Conservation (phyloP, 306 rosid species). For the Medicago lupulina region DNA sequence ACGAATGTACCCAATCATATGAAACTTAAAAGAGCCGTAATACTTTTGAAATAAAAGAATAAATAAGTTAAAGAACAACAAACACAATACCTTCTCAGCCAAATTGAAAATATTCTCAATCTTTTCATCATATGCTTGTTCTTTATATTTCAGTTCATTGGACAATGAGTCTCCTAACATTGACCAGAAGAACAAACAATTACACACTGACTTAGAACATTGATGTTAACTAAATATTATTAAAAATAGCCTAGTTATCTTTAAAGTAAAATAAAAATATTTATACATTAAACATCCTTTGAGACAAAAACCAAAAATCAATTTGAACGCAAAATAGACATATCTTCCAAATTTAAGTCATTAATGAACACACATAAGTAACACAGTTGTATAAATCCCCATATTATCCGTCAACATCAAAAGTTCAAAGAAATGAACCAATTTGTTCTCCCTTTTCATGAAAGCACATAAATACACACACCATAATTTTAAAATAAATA, state of each 20-base stretch:
- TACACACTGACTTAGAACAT: conserved; percentile 20
- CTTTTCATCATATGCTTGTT: conserved; percentile 72
- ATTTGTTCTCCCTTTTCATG: conserved; percentile 17
- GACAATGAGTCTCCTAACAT: conserved; percentile 75
- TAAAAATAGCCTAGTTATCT: conserved; percentile 17
- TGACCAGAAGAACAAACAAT: conserved; percentile 39
- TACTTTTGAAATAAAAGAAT: conserved; percentile 14
- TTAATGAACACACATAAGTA: conserved; percentile 19
- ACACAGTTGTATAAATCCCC: conserved; percentile 30
- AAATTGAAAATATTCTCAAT: conserved; percentile 71
- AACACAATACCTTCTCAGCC: conserved; percentile 66
- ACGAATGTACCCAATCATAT: conserved; percentile 17
- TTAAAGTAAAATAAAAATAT: conserved; percentile 19
- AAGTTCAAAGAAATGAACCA: conserved; percentile 28
- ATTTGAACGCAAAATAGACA: conserved; percentile 24
- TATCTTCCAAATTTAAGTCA: conserved; percentile 38
- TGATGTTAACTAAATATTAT: conserved; percentile 23
- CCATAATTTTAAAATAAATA: conserved; percentile 8
- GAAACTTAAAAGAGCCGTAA: conserved; percentile 27
- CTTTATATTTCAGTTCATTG: conserved; percentile 70
- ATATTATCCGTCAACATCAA: conserved; percentile 23
- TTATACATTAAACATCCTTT: conserved; percentile 10
- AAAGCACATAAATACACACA: conserved; percentile 35
- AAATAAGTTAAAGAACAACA: background rate
- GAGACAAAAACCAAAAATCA: conserved; percentile 26